Evolutionary conservation across 176 grass and related monocot species (phyloP), one percentile per base, ranked within the genome.

Genomic region (Aechmea fasciata): DNA sequence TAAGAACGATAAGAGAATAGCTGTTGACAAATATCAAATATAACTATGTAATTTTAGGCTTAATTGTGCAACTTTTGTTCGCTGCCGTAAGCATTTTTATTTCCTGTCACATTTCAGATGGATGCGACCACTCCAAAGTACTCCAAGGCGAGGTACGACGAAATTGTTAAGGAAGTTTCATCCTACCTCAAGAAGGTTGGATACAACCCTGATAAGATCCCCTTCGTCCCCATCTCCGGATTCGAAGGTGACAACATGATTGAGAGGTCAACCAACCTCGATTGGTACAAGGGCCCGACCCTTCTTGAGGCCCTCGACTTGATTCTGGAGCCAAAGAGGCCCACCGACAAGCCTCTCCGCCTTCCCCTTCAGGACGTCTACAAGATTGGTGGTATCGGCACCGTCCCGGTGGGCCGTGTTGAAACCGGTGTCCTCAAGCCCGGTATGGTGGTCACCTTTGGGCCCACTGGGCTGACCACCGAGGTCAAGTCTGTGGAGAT

Each of bases 291-390:
- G 90, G 90, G 90, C 11, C 90, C 90, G 0, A 88, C 85, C 29
- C 71, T 93, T 10, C n/a, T 93, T 64, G 90, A 96, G 41, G 91
- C 91, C 26, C 92, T 96, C 54, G 85, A 96, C 83, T 18, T 72
- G 79, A 82, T 96, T 80, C 77, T n/a, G 64, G 92, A 91, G 75
- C 88, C 92, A 53, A 96, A 96, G 78, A 90, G 92, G 41, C 92
- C 92, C 0, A 79, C 92, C 92, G 92, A 96, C 88, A 96, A 96
- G 75, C 92, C 92, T 50, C 88, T 96, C 51, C 91, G 91, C 69
- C 91, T 96, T 10, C 91, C 91, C 24, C 87, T 96, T n/a, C 87
- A 96, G 87, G 91, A 96, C 2, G 91, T 96, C n/a, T 96, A 96
- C 77, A 96, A 96, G 91, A 96, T 96, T 47, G 91, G 87, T 22